These are phyloP conservation scores for Magnaporthiopsis incrustans DNA, from an alignment of 2,329 filamentous ascomycete species.

Conservation along the genomic window DNA sequence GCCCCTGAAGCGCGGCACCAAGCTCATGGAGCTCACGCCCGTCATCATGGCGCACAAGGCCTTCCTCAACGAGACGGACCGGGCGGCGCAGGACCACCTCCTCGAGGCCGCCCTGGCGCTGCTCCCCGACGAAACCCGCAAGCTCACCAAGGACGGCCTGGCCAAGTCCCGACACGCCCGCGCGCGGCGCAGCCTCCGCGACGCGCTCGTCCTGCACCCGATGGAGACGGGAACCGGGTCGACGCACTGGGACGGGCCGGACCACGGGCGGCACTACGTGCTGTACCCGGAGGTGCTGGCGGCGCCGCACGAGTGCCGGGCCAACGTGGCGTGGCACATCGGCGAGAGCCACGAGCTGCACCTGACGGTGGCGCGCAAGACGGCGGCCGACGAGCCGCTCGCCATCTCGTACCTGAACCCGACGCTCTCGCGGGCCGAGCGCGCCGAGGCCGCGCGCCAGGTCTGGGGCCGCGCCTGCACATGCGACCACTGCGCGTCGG, in stretches of 20 bases:
- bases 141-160: slow-evolving; percentile 13
- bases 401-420: slow-evolving; percentile 30
- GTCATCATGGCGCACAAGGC: slow-evolving; percentile 17
- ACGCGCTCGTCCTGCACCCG: slow-evolving; percentile 15
- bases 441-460: slow-evolving; percentile 21
- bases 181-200: slow-evolving; percentile 12
- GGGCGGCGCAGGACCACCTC: slow-evolving; percentile 12
- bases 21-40: slow-evolving; percentile 15
- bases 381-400: slow-evolving; percentile 28
- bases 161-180: slow-evolving; percentile 8
- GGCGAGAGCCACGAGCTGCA: slow-evolving; percentile 24
- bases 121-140: slow-evolving; percentile 16
- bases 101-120: slow-evolving; percentile 17
- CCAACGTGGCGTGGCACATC: slow-evolving; percentile 28
- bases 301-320: slow-evolving; percentile 33
- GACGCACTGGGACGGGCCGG: slow-evolving; percentile 6
- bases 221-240: slow-evolving; percentile 19
- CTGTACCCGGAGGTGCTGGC: slow-evolving; percentile 27
- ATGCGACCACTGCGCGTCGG: slow-evolving; percentile 25
- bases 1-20: slow-evolving; percentile 16
- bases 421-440: slow-evolving; percentile 18
- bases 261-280: slow-evolving; percentile 13
- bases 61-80: slow-evolving; percentile 14
- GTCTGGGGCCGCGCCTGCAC: slow-evolving; percentile 27
- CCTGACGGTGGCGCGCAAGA: slow-evolving; percentile 25